Conservation (phyloP, 768 basidiomycete species). For the Daedaleopsis sinensis region DNA sequence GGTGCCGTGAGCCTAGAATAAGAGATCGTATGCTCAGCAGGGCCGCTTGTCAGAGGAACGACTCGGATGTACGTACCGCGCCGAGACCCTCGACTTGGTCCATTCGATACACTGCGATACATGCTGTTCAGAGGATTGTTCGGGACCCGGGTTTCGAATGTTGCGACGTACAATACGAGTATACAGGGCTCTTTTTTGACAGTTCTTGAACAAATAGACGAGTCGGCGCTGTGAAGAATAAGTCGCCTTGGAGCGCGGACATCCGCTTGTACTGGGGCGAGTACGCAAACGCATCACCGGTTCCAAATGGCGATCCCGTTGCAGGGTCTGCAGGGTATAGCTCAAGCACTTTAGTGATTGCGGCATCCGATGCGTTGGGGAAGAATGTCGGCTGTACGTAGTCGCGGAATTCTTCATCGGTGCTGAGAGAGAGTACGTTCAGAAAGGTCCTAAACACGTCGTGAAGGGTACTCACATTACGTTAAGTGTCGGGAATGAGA, state of each 20-base stretch:
- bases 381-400: conserved; percentile 26
- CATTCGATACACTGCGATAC: not conserved
- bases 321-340: conserved; percentile 39
- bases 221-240: conserved; percentile 51
- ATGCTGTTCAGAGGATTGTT: too few species aligned
- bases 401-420: conserved; percentile 18
- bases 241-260: conserved; percentile 53
- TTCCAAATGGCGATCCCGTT: conserved; percentile 56
- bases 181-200: conserved; percentile 43
- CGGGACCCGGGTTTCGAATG: too few species aligned
- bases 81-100: conserved; percentile 18
- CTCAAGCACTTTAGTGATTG: conserved; percentile 21
- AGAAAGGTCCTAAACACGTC: not conserved
- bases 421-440: conserved; percentile 14
- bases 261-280: conserved; percentile 56
- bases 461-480: conserved; percentile 27
- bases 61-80: conserved; percentile 4
- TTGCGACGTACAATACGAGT: conserved; percentile 42
- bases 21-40: not conserved
- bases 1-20: conserved; percentile 22
- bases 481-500: conserved; percentile 31
- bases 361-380: conserved; percentile 16
- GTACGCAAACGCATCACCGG: conserved; percentile 46
- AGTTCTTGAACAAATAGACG: conserved; percentile 45
- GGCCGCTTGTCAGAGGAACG: not conserved